Base-by-base conservation (phyloP, 495 filamentous ascomycete species). In the Rusavskia elegans region DNA sequence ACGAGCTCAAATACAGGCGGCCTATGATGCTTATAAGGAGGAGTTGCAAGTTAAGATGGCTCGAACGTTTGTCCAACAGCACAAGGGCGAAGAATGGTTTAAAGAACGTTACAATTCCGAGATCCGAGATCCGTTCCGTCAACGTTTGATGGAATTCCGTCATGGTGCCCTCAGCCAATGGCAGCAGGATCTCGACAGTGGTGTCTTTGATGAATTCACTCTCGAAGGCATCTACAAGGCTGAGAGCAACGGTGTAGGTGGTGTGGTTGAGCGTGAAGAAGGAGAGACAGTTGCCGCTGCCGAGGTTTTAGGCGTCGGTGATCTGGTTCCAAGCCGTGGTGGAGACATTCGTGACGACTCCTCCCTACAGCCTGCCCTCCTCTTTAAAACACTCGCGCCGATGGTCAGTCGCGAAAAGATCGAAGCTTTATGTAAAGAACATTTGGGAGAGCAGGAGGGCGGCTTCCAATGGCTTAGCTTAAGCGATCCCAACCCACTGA, bases 381-480 rank as follows among this genome's bases (percentile, higher is more conserved):
- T 99, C 40, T 95, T 99, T 70, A 99, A 99, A 70, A 99, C 92
- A 0, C 84, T 99, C 63, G 92, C 93, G 13, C 93, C 92, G 3
- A 90, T 90, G 55, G 93, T 99, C 45, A 94, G 84, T 60, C 83
- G 93, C n/a, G 80, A 80, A 17, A 95, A 95, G 60, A 78, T 99
- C 49, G 89, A 96, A 63, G 82, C 76, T 3, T 93, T 95, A 55
- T 94, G 87, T 68, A 89, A 85, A 59, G 88, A 94, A 65, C 85
- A 95, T 65, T 75, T 94, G 0, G 85, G 88, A 23, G 86, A 93
- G 56, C 77, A 77, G 21, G 81, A 89, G 55, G 87, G 89, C 51
- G 88, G 89, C 0, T 89, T 85, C 70, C 90, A 86, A 61, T 93
- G 85, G 81, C 72, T 94, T 9, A 95, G 88, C 51, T 74, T 97